phyloP scores from a whole-genome alignment of 768 basidiomycete species.

The Lactarius hatsudake region DNA sequence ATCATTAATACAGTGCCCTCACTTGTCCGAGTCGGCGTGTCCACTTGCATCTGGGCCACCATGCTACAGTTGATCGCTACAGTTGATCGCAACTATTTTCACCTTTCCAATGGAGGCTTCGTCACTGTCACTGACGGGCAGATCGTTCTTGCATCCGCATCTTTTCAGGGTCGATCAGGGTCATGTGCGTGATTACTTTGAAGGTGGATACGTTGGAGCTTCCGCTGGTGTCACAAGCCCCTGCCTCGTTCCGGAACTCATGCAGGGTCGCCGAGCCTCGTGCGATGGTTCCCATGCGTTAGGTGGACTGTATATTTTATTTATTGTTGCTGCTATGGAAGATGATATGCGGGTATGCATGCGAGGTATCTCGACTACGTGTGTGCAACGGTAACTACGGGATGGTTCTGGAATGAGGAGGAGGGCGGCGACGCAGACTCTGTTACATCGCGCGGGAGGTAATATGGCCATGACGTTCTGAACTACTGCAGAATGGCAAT shows the following conservation, averaged over 20 bases:
- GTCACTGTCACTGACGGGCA: not conserved
- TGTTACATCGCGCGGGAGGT: not conserved
- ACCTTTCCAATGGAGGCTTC: not conserved
- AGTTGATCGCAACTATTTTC: not conserved
- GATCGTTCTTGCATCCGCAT: not conserved
- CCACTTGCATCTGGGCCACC: not conserved
- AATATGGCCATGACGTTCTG: not conserved
- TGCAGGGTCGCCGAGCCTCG: not conserved
- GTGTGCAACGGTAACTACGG: not conserved
- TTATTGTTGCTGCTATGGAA: slow-evolving; percentile 13
- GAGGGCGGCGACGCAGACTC: not conserved
- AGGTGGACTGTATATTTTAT: slow-evolving; percentile 6
- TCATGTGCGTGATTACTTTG: not conserved
- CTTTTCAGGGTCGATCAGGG: not conserved
- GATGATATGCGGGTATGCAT: slow-evolving; percentile 14
- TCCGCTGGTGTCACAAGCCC: not conserved
- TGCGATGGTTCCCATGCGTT: not conserved
- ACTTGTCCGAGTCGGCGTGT: not conserved
- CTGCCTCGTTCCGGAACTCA: not conserved
- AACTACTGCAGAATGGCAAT: not conserved
- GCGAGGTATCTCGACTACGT: slow-evolving; percentile 23
- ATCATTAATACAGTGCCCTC: not conserved
- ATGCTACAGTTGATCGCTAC: not conserved
- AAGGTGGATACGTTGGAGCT: not conserved
- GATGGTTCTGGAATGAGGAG: slow-evolving; percentile 1